Evolutionary conservation across 768 basidiomycete species (phyloP).

Genomic region (Sarcodon aspratus): DNA sequence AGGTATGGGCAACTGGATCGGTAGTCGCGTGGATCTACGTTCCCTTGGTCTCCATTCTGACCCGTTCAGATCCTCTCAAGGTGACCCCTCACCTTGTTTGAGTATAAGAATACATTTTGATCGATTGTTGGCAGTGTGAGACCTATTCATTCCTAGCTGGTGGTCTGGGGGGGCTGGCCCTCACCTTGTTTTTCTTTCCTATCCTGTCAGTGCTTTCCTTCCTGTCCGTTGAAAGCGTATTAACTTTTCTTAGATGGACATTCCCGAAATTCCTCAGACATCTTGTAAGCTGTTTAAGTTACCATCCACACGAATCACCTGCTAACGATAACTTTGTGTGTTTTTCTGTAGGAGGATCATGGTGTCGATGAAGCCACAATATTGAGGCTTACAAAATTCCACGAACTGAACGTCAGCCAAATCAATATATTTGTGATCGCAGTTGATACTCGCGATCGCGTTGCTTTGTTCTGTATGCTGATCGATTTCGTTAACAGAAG

Average conservation of each 20-base stretch:
- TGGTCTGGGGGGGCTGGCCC: conserved; percentile 50
- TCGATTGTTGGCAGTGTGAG: conserved; percentile 39
- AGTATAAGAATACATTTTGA: not conserved
- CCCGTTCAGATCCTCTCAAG: conserved; percentile 44
- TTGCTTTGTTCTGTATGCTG: not conserved
- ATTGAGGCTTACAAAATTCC: conserved; percentile 67
- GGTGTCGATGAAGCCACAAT: conserved; percentile 57
- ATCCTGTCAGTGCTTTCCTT: conserved; percentile 36
- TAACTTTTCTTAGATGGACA: conserved; percentile 29
- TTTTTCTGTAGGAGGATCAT: conserved; percentile 35
- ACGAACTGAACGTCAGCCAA: conserved; percentile 64
- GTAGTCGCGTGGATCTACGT: conserved; percentile 46
- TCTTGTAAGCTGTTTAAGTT: conserved; percentile 31
- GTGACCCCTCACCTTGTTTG: conserved; percentile 21
- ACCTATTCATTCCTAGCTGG: conserved; percentile 62
- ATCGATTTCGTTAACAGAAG: conserved; percentile 25
- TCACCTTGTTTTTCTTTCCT: conserved; percentile 69
- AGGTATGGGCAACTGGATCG: conserved; percentile 60
- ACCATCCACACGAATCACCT: no score
- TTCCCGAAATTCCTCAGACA: conserved; percentile 57
- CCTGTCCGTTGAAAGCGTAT: conserved; percentile 1
- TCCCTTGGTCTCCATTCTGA: conserved; percentile 59
- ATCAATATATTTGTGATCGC: not conserved
- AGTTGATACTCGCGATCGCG: no score
- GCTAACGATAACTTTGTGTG: no score